A percentile compares a stretch with the other conserved stretches of the same genome.
These are phyloP conservation scores for Phytophthora melonis DNA, from an alignment of 352 stramenopile species.

Conservation along the genomic window DNA sequence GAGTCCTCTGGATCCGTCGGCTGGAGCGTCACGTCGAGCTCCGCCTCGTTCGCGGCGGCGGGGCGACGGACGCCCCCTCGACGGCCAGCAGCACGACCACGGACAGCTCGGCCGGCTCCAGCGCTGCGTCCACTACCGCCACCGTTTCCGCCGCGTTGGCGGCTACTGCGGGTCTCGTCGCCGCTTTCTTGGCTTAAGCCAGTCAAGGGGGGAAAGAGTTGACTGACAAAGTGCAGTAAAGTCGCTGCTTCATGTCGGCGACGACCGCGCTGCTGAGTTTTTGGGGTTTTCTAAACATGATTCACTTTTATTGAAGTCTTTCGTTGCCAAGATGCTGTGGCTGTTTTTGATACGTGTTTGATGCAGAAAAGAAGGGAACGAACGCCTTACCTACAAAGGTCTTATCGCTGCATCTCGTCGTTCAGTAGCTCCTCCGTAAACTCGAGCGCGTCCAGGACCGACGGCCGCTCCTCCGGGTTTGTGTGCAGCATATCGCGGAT, in stretches of 20 bases:
- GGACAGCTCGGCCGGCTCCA: slow-evolving; percentile 31
- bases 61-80: slow-evolving; percentile 43
- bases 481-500: slow-evolving; percentile 89
- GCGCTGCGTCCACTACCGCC: slow-evolving; percentile 15
- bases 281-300: slow-evolving; percentile 27
- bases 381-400: too few relatives aligned
- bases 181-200: slow-evolving; percentile 39
- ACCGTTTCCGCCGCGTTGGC: slow-evolving; percentile 33
- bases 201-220: background rate
- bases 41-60: slow-evolving; percentile 49
- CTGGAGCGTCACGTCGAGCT: slow-evolving; percentile 38
- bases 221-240: background rate
- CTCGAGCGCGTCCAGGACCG: slow-evolving; percentile 81
- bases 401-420: slow-evolving; percentile 67
- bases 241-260: slow-evolving; percentile 18
- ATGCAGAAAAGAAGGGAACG: slow-evolving; percentile 4
- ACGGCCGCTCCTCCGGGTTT: slow-evolving; percentile 83
- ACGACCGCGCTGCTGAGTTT: slow-evolving; percentile 21
- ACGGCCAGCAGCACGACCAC: slow-evolving; percentile 28
- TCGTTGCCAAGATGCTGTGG: background rate
- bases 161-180: slow-evolving; percentile 36
- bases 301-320: slow-evolving; percentile 35
- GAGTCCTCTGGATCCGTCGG: slow-evolving; percentile 19
- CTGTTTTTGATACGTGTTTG: slow-evolving; percentile 14
- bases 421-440: slow-evolving; percentile 84